phyloP scores from a whole-genome alignment of 1,284 basidiomycete species.

The Trichosporon sp. region DNA sequence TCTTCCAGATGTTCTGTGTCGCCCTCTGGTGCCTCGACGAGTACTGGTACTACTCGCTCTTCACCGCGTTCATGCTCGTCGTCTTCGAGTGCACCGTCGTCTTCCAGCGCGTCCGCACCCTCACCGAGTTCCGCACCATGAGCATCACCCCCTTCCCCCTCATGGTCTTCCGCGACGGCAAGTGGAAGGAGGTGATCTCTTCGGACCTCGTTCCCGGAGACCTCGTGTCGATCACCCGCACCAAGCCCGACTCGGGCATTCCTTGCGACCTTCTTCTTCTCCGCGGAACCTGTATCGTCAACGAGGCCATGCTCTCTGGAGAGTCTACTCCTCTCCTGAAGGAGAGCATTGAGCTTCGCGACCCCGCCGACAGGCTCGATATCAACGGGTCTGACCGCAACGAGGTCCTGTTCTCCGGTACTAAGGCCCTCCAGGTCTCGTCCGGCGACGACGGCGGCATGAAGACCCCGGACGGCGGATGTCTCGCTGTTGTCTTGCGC shows the following conservation, averaged over 20 bases:
- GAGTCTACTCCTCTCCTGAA: constrained; percentile 93
- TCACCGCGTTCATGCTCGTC: constrained; percentile 93
- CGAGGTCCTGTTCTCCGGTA: constrained; percentile 85
- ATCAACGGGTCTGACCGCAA: constrained; percentile 81
- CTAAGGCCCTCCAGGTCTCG: constrained; percentile 81
- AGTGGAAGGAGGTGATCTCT: constrained; percentile 73
- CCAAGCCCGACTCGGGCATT: constrained; percentile 75
- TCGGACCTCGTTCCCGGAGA: constrained; percentile 86
- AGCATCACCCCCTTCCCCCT: constrained; percentile 82
- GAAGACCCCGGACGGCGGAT: constrained; percentile 73
- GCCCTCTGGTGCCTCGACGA: constrained; percentile 93
- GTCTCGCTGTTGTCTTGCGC: constrained; percentile 81
- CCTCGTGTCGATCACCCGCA: constrained; percentile 73
- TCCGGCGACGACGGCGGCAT: constrained; percentile 41
- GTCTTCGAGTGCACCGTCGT: constrained; percentile 97
- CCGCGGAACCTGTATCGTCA: constrained; percentile 86
- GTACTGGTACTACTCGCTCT: constrained; percentile 96
- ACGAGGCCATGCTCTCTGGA: constrained; percentile 95
- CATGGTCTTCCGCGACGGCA: constrained; percentile 68
- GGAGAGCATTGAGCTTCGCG: constrained; percentile 82
- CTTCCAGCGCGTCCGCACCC: constrained; percentile 84
- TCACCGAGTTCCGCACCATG: constrained; percentile 95
- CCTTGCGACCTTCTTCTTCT: constrained; percentile 86
- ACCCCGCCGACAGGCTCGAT: constrained; percentile 68
- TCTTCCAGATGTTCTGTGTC: constrained; percentile 94